phyloP scores from a whole-genome alignment of 257 asterid species.

The Solanum peruvianum region DNA sequence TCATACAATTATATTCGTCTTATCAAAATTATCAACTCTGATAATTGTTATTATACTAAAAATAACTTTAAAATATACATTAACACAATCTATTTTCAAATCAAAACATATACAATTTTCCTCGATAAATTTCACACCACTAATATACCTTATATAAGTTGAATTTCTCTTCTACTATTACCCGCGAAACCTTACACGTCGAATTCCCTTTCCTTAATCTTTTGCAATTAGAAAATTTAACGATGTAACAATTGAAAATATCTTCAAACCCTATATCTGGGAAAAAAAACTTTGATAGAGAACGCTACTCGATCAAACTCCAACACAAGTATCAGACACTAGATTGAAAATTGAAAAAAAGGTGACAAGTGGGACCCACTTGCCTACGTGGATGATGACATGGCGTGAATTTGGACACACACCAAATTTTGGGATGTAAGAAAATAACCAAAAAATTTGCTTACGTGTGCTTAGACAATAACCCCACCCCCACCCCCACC shows the following conservation, averaged over 20 bases:
- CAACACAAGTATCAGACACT: rapidly evolving
- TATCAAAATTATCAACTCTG: neutral
- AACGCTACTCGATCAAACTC: neutral
- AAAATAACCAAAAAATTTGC: neutral
- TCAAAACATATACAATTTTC: rapidly evolving
- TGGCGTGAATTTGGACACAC: neutral
- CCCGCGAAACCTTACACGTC: neutral
- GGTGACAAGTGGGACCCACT: neutral
- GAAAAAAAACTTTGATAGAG: neutral
- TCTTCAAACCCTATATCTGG: neutral
- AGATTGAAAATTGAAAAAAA: too few relatives aligned
- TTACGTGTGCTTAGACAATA: neutral
- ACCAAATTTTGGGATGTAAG: too few relatives aligned
- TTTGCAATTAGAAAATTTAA: neutral
- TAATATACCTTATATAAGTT: neutral
- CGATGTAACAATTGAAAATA: neutral
- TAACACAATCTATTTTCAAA: neutral
- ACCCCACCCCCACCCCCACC: neutral
- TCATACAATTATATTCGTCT: neutral
- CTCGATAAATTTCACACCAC: neutral
- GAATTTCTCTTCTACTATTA: neutral
- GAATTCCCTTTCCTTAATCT: neutral
- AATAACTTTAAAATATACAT: neutral
- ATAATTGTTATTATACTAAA: neutral
- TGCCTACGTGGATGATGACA: neutral